Evolutionary conservation across 1,139 yeast genomes (phyloP).

Genomic region (Saccharomycopsis crataegensis): DNA sequence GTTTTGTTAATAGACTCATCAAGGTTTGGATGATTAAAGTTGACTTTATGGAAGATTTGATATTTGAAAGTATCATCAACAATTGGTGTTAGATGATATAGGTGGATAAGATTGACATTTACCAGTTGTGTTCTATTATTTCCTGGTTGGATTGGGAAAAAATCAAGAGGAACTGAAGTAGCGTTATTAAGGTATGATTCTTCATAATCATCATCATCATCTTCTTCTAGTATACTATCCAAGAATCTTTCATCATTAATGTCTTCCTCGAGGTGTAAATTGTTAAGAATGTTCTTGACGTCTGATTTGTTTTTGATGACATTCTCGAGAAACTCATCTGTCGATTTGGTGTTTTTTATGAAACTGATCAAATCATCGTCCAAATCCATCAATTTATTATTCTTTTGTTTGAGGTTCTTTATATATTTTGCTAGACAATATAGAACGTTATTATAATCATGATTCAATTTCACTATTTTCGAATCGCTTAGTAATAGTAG

Average conservation of each 20-base stretch:
- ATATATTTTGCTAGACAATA: slow-evolving; percentile 16
- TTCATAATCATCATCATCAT: too few species aligned
- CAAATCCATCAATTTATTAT: not conserved
- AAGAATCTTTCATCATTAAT: not conserved
- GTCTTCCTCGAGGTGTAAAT: slow-evolving; percentile 2
- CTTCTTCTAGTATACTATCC: not conserved
- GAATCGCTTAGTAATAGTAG: slow-evolving; percentile 9
- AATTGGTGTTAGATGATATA: slow-evolving; percentile 14
- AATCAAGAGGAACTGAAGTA: too few species aligned
- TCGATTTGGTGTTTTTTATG: slow-evolving; percentile 11
- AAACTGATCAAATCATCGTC: slow-evolving; percentile 12
- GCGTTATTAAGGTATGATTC: not conserved
- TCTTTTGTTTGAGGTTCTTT: not conserved
- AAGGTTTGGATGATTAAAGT: slow-evolving; percentile 12
- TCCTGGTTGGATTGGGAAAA: not conserved
- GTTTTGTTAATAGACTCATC: slow-evolving; percentile 11
- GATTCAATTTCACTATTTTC: slow-evolving; percentile 8
- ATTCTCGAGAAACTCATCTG: slow-evolving; percentile 11
- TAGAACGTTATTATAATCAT: slow-evolving; percentile 16
- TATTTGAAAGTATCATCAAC: slow-evolving; percentile 13
- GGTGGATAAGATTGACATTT: slow-evolving; percentile 12
- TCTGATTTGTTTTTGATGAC: slow-evolving; percentile 11
- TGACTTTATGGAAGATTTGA: slow-evolving; percentile 12
- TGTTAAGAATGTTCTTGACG: slow-evolving; percentile 8
- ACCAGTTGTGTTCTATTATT: not conserved